Conservation (phyloP, 441 rosid genomes). For the Euphorbia celastroides region DNA sequence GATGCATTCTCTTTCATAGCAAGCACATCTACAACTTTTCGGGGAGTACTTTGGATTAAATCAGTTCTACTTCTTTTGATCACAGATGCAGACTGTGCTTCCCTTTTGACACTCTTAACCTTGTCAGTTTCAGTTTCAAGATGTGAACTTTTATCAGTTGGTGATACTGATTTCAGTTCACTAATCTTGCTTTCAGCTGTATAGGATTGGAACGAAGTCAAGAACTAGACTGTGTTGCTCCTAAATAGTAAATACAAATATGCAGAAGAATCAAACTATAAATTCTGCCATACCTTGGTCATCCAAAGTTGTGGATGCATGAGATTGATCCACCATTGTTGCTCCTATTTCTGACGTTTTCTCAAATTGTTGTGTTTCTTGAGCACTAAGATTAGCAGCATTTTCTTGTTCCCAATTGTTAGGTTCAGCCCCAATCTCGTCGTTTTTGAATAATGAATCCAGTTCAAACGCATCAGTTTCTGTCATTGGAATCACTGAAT, state of each 20-base stretch:
- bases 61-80: conserved; percentile 6
- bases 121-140: conserved; percentile 11
- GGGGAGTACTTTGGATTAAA: conserved; percentile 16
- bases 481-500: conserved; percentile 9
- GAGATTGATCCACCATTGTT: background rate
- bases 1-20: conserved; percentile 33
- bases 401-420: background rate
- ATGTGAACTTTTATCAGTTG: background rate
- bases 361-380: background rate
- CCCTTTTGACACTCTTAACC: background rate
- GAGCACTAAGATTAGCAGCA: background rate
- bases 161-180: conserved; percentile 9
- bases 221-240: background rate
- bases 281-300: conserved; percentile 14
- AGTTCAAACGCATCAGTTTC: conserved; percentile 18
- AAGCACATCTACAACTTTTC: conserved; percentile 9
- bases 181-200: conserved; percentile 11
- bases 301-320: background rate
- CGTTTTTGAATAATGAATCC: conserved; percentile 15
- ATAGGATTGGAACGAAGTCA: background rate
- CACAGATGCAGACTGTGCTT: conserved; percentile 16
- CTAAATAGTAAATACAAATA: background rate
- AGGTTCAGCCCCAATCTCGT: conserved; percentile 9
- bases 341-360: background rate
- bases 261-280: background rate